Evolutionary conservation across 306 rosid species (phyloP).

Genomic region (Morella rubra): DNA sequence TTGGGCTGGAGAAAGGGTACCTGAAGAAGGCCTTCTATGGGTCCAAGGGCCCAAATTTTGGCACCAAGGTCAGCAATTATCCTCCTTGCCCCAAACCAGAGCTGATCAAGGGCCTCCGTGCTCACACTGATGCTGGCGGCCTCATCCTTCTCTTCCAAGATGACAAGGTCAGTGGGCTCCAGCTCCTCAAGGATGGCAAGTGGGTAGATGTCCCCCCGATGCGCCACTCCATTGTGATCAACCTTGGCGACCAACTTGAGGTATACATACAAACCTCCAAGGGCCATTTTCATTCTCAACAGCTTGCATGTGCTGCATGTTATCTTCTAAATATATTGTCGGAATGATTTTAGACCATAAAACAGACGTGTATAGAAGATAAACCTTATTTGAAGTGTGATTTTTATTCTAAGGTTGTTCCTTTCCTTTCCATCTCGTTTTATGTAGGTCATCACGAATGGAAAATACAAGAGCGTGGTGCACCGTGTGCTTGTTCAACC

Average conservation of each 20-base stretch:
- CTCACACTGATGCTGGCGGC: conserved; percentile 98
- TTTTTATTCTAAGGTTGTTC: background rate
- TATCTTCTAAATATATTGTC: background rate
- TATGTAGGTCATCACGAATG: conserved; percentile 77
- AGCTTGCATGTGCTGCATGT: background rate
- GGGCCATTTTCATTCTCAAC: background rate
- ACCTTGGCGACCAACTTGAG: conserved; percentile 98
- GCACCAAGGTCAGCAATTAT: conserved; percentile 91
- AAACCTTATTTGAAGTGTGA: too few relatives aligned
- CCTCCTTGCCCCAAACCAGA: conserved; percentile 96
- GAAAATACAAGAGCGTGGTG: conserved; percentile 83
- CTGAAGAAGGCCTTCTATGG: conserved; percentile 76
- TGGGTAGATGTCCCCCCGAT: conserved; percentile 95
- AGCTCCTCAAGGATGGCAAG: conserved; percentile 82
- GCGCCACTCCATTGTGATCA: conserved; percentile 95
- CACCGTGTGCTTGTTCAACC: conserved; percentile 79
- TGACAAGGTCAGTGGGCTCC: conserved; percentile 92
- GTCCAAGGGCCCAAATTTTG: conserved; percentile 85
- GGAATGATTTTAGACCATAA: background rate
- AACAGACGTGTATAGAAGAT: background rate
- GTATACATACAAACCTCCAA: conserved; percentile 29
- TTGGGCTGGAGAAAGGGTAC: conserved; percentile 83
- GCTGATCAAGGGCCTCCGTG: conserved; percentile 87
- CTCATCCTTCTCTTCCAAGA: conserved; percentile 93
- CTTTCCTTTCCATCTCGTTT: background rate